Percentiles rank a stretch among this genome's conserved stretches.
phyloP scores from a whole-genome alignment of 108 stramenopile species.

The Craspedostauros australis region DNA sequence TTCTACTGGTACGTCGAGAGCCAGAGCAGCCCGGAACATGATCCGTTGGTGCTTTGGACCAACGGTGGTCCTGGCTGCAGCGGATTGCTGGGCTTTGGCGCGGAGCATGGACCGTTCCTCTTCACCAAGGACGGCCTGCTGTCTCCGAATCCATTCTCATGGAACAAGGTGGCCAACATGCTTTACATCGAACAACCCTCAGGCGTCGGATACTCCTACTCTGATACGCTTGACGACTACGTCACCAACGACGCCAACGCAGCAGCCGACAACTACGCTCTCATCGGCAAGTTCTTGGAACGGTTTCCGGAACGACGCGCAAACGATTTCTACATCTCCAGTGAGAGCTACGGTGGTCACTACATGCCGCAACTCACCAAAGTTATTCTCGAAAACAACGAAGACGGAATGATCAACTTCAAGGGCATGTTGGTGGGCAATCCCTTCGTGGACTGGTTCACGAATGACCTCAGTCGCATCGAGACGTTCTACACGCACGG shows the following conservation, averaged over 20 bases:
- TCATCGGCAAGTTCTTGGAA: slow-evolving; percentile 18
- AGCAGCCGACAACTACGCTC: slow-evolving; percentile 22
- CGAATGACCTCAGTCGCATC: slow-evolving; percentile 44
- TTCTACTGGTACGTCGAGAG: slow-evolving; percentile 53
- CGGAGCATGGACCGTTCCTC: slow-evolving; percentile 39
- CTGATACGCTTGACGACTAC: slow-evolving; percentile 19
- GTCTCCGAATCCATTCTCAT: slow-evolving; percentile 26
- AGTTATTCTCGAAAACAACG: slow-evolving; percentile 28
- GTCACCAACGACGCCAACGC: slow-evolving; percentile 20
- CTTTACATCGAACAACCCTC: slow-evolving; percentile 53
- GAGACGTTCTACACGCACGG: slow-evolving; percentile 49
- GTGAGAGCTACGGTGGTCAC: slow-evolving; percentile 52
- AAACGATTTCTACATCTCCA: slow-evolving; percentile 34
- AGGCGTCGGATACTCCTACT: slow-evolving; percentile 60
- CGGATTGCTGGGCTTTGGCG: slow-evolving; percentile 32
- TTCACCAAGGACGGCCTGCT: slow-evolving; percentile 10
- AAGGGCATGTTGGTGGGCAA: slow-evolving; percentile 55
- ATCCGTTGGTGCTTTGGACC: slow-evolving; percentile 54
- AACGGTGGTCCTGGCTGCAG: slow-evolving; percentile 62
- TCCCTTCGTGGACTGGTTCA: slow-evolving; percentile 42
- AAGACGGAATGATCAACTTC: slow-evolving; percentile 25
- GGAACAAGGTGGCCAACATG: slow-evolving; percentile 52
- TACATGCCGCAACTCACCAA: slow-evolving; percentile 34
- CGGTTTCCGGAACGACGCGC: slow-evolving; percentile 24
- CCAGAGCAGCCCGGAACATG: slow-evolving; percentile 28